These are phyloP conservation scores for Hemisphaericaspora lyxosophila DNA, from an alignment of 1,139 yeast species.

Conservation along the genomic window DNA sequence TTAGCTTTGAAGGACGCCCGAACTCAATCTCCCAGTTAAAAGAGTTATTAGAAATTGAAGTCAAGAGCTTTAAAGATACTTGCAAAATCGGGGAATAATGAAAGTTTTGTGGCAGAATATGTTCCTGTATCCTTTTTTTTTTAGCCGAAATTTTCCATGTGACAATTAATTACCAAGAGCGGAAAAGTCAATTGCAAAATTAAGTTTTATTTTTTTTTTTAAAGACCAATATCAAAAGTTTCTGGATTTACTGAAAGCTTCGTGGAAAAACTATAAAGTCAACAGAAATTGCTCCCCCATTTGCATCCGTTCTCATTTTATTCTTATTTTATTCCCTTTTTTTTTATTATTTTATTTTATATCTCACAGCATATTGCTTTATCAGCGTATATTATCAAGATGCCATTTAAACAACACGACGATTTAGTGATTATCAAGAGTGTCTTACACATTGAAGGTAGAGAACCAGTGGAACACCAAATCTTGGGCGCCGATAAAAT, in stretches of 20 bases:
- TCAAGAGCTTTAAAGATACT: conserved; percentile 26
- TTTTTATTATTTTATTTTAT: too few relatives aligned
- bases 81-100: conserved; percentile 8
- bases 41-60: conserved; percentile 47
- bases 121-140: background rate
- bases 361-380: background rate
- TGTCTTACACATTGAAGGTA: conserved; percentile 32
- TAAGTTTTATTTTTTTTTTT: too few relatives aligned
- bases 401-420: conserved; percentile 18
- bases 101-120: background rate
- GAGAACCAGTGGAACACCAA: conserved; percentile 25
- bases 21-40: conserved; percentile 41
- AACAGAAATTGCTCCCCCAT: too few relatives aligned
- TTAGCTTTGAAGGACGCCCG: conserved; percentile 54
- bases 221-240: too few relatives aligned
- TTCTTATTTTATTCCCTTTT: too few relatives aligned
- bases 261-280: too few relatives aligned
- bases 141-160: background rate
- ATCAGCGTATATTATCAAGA: conserved; percentile 1
- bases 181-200: too few relatives aligned
- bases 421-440: conserved; percentile 38
- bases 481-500: conserved; percentile 33
- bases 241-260: too few relatives aligned
- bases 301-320: too few relatives aligned
- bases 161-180: too few relatives aligned